Evolutionary conservation across 140 eudicot genomes (phyloP), one percentile per base, ranked within the genome.

Genomic region (Erigeron philadelphicus): DNA sequence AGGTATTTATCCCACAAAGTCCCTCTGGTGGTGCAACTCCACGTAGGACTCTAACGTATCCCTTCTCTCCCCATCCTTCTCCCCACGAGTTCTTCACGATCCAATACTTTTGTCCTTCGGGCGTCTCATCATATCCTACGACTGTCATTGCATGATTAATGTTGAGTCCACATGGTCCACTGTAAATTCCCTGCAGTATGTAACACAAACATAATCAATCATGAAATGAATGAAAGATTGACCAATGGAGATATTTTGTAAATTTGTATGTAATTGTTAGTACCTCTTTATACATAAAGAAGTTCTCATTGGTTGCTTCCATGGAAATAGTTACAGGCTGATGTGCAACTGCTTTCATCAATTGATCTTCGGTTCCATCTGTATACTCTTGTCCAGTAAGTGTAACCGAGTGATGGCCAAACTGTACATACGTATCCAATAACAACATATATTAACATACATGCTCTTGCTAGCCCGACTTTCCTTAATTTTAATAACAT

Each of bases 51-150:
- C 35, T 31, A 9, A 84, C 77, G 72, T 82, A 89, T 7, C 95
- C 96, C 25, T 82, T 81, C 49, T 87, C 95, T 63, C 96, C 95
- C 95, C 89, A 86, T 42, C 68, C 76, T 6, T 72, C 61, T 16
- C 91, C 91, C 96, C 96, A 89, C 0, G 95, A 89, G 77, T 89
- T 89, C 77, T 77, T 89, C 66, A 89, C 77, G 3, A 62, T 79
- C 95, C 95, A 89, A 55, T 82, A 89, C 70, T 89, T 84, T 45
- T 84, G 70, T 11, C 95, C 95, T 18, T 89, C 89, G 0, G 59
- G 66, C 11, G 85, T 77, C 17, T 72, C 69, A 10, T 87, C 95
- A 17, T 82, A 89, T 56, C 95, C 96, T 23, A 89, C 87, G 0
- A 79, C 15, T 8, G 85, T 78, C 12, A 84, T 84, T 0, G 89